Base-by-base conservation (phyloP, 768 basidiomycete species). In the Mrakia frigida region DNA sequence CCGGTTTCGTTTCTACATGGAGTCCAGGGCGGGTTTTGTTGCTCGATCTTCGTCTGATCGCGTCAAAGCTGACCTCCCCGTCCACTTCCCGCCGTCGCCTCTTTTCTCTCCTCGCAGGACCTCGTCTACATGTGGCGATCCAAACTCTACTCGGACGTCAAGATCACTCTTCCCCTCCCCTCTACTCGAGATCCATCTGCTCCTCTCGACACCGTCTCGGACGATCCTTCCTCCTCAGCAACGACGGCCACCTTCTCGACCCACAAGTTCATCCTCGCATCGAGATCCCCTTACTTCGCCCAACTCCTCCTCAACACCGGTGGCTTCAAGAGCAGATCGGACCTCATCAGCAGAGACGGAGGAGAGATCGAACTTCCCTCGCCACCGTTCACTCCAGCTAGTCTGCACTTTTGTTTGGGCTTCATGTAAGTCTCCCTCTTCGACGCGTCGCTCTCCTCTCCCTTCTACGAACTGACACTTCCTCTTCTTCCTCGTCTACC, bases 91-190 rank as follows among this genome's bases (percentile, higher is more conserved):
- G n/a, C n/a, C n/a, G n/a, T n/a, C n/a, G n/a, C n/a, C n/a, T n/a
- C n/a, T n/a, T n/a, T n/a, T n/a, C 25, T 69, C 16, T 43, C 46
- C 9, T 16, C 13, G 10, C 75, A 83, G 83, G 96, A 98, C 81
- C 87, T 97, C 39, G 92, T 95, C 33, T 97, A 91, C 85, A 96
- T 94, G 93, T 98, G 95, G 96, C 86, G 96, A 43, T 92, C 91
- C 18, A 89, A 94, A 69, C 88, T 98, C 25, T 98, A 94, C 82
- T 92, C 93, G 2, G 96, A 98, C 83, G 88, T 96, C 33, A 89
- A 91, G 72, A 90, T 98, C 74, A 87, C 90, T 0, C 87, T 95
- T 13, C 70, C 74, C 21, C 70, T 77, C 61, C 33, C 61, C 46
- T 11, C 50, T 16, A 50, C 71, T 21, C 59, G 53, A 7, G 52